Evolutionary conservation across 2,329 filamentous ascomycete species (phyloP), one percentile per base, ranked within the genome.

Genomic region (Colletotrichum destructivum): DNA sequence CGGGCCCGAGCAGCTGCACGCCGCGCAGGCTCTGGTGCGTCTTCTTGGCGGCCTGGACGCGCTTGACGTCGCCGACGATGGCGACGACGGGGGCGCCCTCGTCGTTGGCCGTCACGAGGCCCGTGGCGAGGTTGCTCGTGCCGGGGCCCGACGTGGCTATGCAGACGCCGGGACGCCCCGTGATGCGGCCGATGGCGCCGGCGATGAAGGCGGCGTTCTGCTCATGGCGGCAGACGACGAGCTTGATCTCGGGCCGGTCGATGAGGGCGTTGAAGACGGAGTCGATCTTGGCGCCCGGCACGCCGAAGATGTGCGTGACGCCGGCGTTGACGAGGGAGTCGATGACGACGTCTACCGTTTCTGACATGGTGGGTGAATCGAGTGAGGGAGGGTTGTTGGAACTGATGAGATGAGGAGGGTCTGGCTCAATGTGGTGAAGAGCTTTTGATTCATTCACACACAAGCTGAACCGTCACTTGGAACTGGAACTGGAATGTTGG

Each of bases 171-270:
- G 84, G 84, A 3, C 78, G 77, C 21, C 84, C 84, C 1, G 84
- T 86, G 69, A 87, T 82, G 40, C 84, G 78, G 13, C 85, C 85
- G 26, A 84, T 78, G 0, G 84, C 85, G 2, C 83, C 84, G 23
- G 85, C 84, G 79, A 87, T 87, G 77, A 87, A 85, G 8, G 84
- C 84, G 18, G 84, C 84, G 74, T 87, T 87, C 68, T 87, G 85
- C 74, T 87, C 85, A 73, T 87, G 85, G 18, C 85, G 80, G 69
- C 83, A 85, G 15, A 87, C 82, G 31, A 87, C 78, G 18, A 87
- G 79, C 69, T 81, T 80, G 77, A 86, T 85, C 70, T 85, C 83
- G 1, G 84, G 81, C 66, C 85, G 84, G 76, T 86, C 84, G 61
- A 78, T 69, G 4, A 86, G 78, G 6, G 79, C 82, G 76, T 86